Conservation (phyloP, 495 filamentous ascomycete genomes). For the Podospora australis region DNA sequence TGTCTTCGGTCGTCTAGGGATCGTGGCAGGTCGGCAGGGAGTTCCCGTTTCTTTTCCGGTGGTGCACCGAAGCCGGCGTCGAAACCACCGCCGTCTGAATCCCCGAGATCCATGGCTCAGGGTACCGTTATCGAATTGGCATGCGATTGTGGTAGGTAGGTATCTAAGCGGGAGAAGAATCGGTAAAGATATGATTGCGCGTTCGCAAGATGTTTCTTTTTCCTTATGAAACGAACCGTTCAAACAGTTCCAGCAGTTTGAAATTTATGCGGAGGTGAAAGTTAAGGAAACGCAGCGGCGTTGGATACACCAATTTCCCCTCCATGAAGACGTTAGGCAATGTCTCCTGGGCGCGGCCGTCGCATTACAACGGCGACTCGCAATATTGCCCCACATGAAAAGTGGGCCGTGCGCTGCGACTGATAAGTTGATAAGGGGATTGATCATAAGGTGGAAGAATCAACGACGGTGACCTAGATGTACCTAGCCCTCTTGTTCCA, state of each 20-base stretch:
- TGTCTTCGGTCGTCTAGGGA: constrained; percentile 82
- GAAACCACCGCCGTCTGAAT: constrained; percentile 43
- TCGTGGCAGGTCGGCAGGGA: constrained; percentile 83
- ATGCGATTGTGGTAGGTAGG: background rate
- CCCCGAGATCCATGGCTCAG: constrained; percentile 52
- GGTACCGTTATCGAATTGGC: constrained; percentile 1
- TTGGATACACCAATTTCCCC: background rate
- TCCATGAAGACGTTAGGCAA: constrained; percentile 1
- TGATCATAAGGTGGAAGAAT: constrained; percentile 6
- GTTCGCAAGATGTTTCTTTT: background rate
- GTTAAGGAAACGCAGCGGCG: background rate
- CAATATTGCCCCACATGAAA: background rate
- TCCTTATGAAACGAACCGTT: background rate
- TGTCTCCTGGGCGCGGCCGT: constrained; percentile 7
- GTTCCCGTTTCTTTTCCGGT: constrained; percentile 37
- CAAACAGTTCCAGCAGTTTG: background rate
- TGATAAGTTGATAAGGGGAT: no score
- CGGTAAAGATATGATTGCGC: no score
- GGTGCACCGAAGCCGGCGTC: constrained; percentile 23
- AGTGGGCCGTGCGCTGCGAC: constrained; percentile 9
- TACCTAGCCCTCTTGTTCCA: no score
- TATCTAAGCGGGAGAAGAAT: no score
- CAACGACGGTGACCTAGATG: no score
- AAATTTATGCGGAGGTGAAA: background rate
- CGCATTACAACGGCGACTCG: constrained; percentile 1